Conservation (phyloP, 306 rosid species). For the cucumber (Cucumis sativus) region Cucumber_9930_V3 NC_026660.2:12868501-12869000, state of each 20-base stretch:
- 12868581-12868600: not conserved
- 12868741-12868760: not conserved
- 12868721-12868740: not conserved
- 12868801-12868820: not conserved
- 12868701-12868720: not conserved
- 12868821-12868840: not conserved
- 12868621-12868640: not conserved
- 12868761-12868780: not conserved
- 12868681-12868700: not conserved
- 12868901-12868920: not conserved
- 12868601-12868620: not conserved
- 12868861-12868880: not conserved
- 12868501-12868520: not conserved
- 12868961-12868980: not conserved
- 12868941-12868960: not conserved
- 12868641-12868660: not conserved
- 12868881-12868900: not conserved
- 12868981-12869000: not conserved
- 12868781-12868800: not conserved
- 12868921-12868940: not conserved
- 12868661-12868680: not conserved
- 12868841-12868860: not conserved
- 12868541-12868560: not conserved
- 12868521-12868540: not conserved
- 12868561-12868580: not conserved